phyloP scores from a whole-genome alignment of 2,329 filamentous ascomycete genomes.

The Atkinsonella hypoxylon region DNA sequence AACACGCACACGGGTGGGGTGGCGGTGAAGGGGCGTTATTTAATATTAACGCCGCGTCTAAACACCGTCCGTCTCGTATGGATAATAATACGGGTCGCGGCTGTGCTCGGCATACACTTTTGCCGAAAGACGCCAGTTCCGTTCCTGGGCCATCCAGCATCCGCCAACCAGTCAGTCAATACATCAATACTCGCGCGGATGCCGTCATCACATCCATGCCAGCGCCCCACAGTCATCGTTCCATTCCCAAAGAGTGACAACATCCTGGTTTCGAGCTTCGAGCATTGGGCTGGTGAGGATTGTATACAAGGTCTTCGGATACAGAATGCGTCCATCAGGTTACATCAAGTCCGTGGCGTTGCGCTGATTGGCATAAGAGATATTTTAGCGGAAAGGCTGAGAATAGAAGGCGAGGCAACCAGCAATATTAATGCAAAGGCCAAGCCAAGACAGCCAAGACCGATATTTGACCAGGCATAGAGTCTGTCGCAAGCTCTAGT shows the following conservation, averaged over 20 bases:
- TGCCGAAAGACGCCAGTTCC: constrained; percentile 4
- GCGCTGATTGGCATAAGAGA: too few relatives aligned
- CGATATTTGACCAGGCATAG: too few relatives aligned
- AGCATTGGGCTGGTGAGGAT: too few relatives aligned
- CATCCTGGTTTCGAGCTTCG: too few relatives aligned
- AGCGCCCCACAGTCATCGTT: neutral
- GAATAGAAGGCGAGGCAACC: too few relatives aligned
- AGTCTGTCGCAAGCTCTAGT: neutral
- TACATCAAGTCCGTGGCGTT: too few relatives aligned
- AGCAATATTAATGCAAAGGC: too few relatives aligned
- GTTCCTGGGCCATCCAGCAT: neutral
- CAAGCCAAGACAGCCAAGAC: too few relatives aligned
- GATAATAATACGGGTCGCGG: constrained; percentile 1
- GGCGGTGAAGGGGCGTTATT: neutral
- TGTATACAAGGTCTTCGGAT: too few relatives aligned
- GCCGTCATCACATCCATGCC: neutral
- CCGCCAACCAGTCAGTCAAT: neutral
- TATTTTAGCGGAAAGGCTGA: too few relatives aligned
- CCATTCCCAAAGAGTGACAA: neutral
- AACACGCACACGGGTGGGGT: neutral
- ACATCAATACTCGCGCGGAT: too few relatives aligned
- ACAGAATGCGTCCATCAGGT: too few relatives aligned
- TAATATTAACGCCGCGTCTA: constrained; percentile 3
- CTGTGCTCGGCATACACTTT: constrained; percentile 2
- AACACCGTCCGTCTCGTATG: constrained; percentile 2